Percentiles rank a stretch among this genome's conserved stretches.
Evolutionary conservation across 1,139 yeast genomes (phyloP).

Genomic region (Yamadazyma epiphylla): DNA sequence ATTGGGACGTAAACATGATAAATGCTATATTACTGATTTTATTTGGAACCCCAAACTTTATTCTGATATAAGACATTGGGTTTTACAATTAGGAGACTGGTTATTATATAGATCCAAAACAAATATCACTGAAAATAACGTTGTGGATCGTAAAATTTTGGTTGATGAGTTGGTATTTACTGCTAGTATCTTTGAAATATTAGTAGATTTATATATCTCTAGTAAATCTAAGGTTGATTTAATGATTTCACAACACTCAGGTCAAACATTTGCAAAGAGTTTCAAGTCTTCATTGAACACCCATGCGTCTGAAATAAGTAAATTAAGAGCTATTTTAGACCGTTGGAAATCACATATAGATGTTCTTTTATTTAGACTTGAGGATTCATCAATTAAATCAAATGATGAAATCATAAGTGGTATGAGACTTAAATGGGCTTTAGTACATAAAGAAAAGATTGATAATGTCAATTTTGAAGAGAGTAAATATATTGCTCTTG

Average conservation of each 20-base stretch:
- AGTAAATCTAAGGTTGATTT: constrained; percentile 23
- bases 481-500: constrained; percentile 21
- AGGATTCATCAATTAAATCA: neutral
- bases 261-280: constrained; percentile 18
- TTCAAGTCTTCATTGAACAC: constrained; percentile 24
- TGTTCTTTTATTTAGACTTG: constrained; percentile 1
- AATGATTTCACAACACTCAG: constrained; percentile 14
- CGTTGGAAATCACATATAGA: constrained; percentile 29
- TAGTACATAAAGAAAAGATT: constrained; percentile 26
- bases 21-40: constrained; percentile 19
- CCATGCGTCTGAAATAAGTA: constrained; percentile 34
- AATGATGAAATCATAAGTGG: constrained; percentile 1
- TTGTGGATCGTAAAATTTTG: no score
- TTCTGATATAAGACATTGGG: constrained; percentile 29
- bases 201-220: constrained; percentile 48
- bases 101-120: constrained; percentile 2
- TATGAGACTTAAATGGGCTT: constrained; percentile 34
- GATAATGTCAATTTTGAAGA: constrained; percentile 29
- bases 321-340: constrained; percentile 30
- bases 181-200: constrained; percentile 48
- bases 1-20: constrained; percentile 18
- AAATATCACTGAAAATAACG: constrained; percentile 2
- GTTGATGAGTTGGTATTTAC: constrained; percentile 10
- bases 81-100: constrained; percentile 25
- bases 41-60: constrained; percentile 24